These are phyloP conservation scores for Epichloe amarillans DNA, from an alignment of 2,329 filamentous ascomycete species.

Conservation along the genomic window DNA sequence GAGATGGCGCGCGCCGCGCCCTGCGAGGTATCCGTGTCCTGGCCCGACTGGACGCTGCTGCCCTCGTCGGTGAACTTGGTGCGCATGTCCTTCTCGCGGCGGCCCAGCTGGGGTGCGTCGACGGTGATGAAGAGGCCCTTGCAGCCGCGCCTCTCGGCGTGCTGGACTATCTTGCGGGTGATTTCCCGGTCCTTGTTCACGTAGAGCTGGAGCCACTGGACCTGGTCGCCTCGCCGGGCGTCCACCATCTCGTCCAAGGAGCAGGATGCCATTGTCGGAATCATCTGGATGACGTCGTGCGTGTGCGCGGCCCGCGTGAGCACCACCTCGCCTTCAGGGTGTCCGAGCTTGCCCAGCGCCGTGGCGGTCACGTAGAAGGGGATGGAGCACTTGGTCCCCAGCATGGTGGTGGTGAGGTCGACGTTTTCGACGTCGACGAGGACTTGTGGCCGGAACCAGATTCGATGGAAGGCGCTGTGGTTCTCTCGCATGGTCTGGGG, in stretches of 20 bases:
- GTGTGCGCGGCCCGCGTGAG: constrained; percentile 72
- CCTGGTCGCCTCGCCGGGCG: constrained; percentile 61
- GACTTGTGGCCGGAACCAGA: constrained; percentile 86
- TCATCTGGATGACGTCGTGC: constrained; percentile 95
- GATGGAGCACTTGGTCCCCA: constrained; percentile 69
- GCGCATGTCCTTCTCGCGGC: constrained; percentile 96
- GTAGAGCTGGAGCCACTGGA: constrained; percentile 95
- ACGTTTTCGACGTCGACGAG: constrained; percentile 82
- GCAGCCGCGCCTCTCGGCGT: constrained; percentile 85
- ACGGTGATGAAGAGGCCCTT: constrained; percentile 97
- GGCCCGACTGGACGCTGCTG: constrained; percentile 66
- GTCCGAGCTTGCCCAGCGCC: constrained; percentile 84
- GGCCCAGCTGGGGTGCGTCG: constrained; percentile 87
- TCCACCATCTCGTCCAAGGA: constrained; percentile 96
- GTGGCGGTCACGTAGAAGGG: constrained; percentile 97
- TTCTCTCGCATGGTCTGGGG: constrained; percentile 82
- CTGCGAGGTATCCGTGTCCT: constrained; percentile 71
- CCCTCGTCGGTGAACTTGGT: constrained; percentile 78
- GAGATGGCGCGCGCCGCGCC: constrained; percentile 91
- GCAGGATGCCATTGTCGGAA: constrained; percentile 90
- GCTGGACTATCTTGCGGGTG: constrained; percentile 78
- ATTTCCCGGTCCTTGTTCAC: constrained; percentile 92
- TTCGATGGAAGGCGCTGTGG: constrained; percentile 89
- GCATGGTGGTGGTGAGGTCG: constrained; percentile 84
- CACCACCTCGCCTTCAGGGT: constrained; percentile 87